Evolutionary conservation across 1,284 basidiomycete species (phyloP).

Genomic region (Ustilago esculenta): DNA sequence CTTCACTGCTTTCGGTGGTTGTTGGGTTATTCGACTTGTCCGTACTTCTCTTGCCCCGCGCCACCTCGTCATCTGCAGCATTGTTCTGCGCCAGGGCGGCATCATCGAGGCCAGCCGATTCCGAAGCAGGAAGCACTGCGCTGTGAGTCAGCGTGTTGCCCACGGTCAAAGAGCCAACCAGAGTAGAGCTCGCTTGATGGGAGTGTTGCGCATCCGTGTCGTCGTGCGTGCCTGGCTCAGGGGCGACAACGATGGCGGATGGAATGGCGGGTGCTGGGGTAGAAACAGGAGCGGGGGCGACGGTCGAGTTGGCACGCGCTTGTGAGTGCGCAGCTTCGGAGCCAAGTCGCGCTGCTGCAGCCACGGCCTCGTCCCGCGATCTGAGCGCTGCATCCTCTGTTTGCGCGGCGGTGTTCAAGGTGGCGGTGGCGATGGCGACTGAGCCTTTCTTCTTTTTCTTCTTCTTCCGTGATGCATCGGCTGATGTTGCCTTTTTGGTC

Average conservation of each 20-base stretch:
- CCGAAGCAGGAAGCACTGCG: neutral
- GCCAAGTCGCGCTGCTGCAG: slow-evolving; percentile 28
- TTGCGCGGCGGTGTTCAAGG: slow-evolving; percentile 5
- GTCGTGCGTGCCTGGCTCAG: neutral
- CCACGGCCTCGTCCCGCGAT: slow-evolving; percentile 34
- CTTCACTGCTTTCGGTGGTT: slow-evolving; percentile 28
- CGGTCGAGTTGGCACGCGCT: slow-evolving; percentile 15
- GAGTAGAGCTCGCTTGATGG: slow-evolving; percentile 34
- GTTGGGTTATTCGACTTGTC: neutral
- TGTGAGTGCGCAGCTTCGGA: slow-evolving; percentile 37
- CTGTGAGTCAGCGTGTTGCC: slow-evolving; percentile 23
- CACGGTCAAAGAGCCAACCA: slow-evolving; percentile 27
- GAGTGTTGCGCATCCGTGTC: slow-evolving; percentile 12
- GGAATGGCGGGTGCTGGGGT: slow-evolving; percentile 5
- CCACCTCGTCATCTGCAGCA: neutral
- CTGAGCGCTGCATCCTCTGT: slow-evolving; percentile 19
- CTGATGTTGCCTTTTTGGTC: slow-evolving; percentile 20
- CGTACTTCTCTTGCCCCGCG: neutral
- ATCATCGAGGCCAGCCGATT: no score
- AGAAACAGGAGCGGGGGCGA: neutral
- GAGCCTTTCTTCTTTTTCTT: slow-evolving; percentile 43
- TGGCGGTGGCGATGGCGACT: slow-evolving; percentile 4
- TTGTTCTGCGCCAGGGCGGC: neutral
- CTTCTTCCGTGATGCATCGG: slow-evolving; percentile 19
- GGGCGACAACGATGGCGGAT: neutral